Conservation (phyloP, 2,329 filamentous ascomycete species). For the Aspergillus oerlinghausenensis region DNA sequence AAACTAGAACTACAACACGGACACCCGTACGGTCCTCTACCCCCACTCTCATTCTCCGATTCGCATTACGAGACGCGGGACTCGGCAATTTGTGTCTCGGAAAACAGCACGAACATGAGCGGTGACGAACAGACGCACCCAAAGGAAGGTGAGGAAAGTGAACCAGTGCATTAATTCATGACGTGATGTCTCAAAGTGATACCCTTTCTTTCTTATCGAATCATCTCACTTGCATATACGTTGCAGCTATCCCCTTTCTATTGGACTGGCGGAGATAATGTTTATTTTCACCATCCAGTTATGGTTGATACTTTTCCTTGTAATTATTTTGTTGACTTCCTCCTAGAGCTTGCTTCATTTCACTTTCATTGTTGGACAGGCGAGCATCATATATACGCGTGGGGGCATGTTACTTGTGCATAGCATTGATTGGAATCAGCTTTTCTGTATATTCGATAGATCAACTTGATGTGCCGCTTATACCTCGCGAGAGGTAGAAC, state of each 20-base stretch:
- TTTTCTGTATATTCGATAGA: not conserved
- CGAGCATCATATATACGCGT: constrained; percentile 15
- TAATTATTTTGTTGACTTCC: constrained; percentile 10
- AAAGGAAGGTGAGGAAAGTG: constrained; percentile 3
- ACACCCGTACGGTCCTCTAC: constrained; percentile 35
- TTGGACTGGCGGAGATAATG: not conserved
- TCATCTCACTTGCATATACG: constrained; percentile 5
- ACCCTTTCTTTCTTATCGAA: constrained; percentile 18
- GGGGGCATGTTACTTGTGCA: constrained; percentile 21
- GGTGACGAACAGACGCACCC: constrained; percentile 10
- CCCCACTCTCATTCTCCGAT: constrained; percentile 32
- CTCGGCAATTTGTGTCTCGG: constrained; percentile 26
- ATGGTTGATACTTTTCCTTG: constrained; percentile 11
- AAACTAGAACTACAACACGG: constrained; percentile 35
- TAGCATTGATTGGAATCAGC: constrained; percentile 18
- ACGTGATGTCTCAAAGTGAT: constrained; percentile 22
- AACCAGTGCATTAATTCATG: constrained; percentile 15
- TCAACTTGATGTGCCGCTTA: not conserved
- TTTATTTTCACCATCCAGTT: not conserved
- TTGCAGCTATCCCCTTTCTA: constrained; percentile 3
- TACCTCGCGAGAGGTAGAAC: not conserved
- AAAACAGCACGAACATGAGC: constrained; percentile 7
- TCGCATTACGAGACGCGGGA: constrained; percentile 23
- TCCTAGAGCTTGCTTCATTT: not conserved
- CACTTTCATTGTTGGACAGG: constrained; percentile 5